Conservation (phyloP, 2,329 filamentous ascomycete species). For the Epichloe baconii region DNA sequence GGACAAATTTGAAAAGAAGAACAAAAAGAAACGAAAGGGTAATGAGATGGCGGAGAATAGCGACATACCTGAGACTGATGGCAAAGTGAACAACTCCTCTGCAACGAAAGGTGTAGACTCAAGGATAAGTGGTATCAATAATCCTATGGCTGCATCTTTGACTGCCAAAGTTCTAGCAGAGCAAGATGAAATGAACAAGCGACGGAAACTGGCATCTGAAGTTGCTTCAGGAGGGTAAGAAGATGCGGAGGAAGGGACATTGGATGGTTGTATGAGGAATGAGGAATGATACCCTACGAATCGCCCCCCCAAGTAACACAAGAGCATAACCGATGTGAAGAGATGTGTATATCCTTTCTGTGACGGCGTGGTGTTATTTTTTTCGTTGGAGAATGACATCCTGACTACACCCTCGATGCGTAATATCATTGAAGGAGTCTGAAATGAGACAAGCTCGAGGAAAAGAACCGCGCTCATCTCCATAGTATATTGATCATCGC, state of each 20-base stretch:
- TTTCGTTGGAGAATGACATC: background rate
- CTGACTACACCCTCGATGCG: no score
- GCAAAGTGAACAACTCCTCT: slow-evolving; percentile 12
- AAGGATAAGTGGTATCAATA: slow-evolving; percentile 60
- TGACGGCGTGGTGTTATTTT: background rate
- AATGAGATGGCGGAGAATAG: slow-evolving; percentile 22
- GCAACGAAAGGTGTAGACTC: slow-evolving; percentile 20
- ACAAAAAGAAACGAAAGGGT: slow-evolving; percentile 47
- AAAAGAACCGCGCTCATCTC: no score
- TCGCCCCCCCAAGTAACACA: background rate
- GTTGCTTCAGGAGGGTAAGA: slow-evolving; percentile 3
- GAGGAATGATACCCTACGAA: slow-evolving; percentile 1
- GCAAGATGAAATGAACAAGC: slow-evolving; percentile 70
- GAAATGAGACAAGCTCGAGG: no score
- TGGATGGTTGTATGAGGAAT: background rate
- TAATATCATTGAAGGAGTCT: no score
- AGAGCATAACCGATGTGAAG: background rate
- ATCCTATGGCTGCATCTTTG: slow-evolving; percentile 69
- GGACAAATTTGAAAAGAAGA: slow-evolving; percentile 48
- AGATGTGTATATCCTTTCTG: background rate
- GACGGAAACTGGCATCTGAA: slow-evolving; percentile 48
- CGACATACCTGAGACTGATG: slow-evolving; percentile 38
- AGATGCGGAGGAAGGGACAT: background rate
- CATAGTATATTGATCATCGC: background rate
- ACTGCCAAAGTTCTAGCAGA: slow-evolving; percentile 80